Base-by-base conservation (phyloP, 2,329 filamentous ascomycete genomes). In the Trichoderma citrinoviride region DNA sequence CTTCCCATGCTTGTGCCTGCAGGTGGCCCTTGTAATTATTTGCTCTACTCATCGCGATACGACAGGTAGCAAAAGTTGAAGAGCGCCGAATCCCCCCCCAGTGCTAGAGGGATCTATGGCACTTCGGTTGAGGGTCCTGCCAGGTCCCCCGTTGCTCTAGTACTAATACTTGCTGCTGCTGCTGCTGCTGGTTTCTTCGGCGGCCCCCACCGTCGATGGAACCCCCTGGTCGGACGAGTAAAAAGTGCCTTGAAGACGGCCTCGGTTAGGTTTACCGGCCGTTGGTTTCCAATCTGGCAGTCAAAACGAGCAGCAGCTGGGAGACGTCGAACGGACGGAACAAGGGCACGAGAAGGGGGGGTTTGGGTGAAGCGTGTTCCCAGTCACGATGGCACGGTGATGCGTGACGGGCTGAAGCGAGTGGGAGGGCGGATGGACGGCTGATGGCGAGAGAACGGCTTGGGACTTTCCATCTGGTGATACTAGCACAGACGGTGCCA, bases 241-340 rank as follows among this genome's bases (percentile, higher is more conserved):
- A 41, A 27, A 33, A 21, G 37, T 40, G n/a, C 40, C 12, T 5
- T 19, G 7, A 25, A 52, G 33, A 21, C 46, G n/a, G 46, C 57
- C 47, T 61, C 57, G 57, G 57, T 50, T 61, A 61, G 23, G 37
- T 44, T 52, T 52, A 33, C 57, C 57, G 57, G 57, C 37, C 37
- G 57, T 37, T 53, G 47, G 37, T 21, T n/a, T n/a, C 57, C 46
- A 43, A 47, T 37, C 43, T 5, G 55, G 25, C 12, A 58, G 17
- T 3, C 21, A 8, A 21, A 29, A 1, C 17, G 29, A 49, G 43
- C 12, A 37, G 33, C 19, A 23, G 15, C 8, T 33, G 27, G 41
- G n/a, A 23, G 40, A 60, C n/a, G n/a, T n/a, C n/a, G 1, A 33
- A 33, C 29, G 29, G 29, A n/a, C 29, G 7, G 29, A 33, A 33